Base-by-base conservation (phyloP, 2,329 filamentous ascomycete species). In the Fusarium sp. region DNA sequence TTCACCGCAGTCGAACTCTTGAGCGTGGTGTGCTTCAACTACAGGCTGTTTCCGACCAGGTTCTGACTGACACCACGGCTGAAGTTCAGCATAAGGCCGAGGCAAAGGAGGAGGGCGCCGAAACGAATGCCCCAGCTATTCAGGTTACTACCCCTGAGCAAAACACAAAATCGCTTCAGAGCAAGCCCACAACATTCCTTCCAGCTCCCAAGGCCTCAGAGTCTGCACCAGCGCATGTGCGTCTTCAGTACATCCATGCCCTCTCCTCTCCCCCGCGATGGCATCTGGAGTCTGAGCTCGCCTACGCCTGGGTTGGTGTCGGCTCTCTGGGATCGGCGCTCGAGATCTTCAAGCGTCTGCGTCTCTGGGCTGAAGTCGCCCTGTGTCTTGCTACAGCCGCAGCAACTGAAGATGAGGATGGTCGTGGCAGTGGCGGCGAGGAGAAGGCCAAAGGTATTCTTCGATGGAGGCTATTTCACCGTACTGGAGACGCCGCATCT, bases 311-410 rank as follows among this genome's bases (percentile, higher is more conserved):
- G 96, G 91, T 94, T 0, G 87, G 89, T 51, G 87, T 97, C 3
- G 96, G 96, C 9, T 96, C 93, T 40, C 82, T 99, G 2, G 86
- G 93, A 4, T 97, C 94, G 0, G 96, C 96, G 0, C 86, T 99
- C 1, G 96, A 97, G 65, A 98, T 99, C 65, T 99, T 98, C 80
- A 94, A 97, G 80, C 87, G 96, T 3, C 82, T 99, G 16, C 90
- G 93, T 61, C 90, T 98, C 78, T 98, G 96, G 93, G 92, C 96
- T 1, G 96, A 99, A 80, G 93, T 94, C 4, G 95, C 96, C 0
- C 84, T 99, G 2, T 99, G 96, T 78, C 90, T 93, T 74, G 94
- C 93, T 11, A 85, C 81, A 76, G 84, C 78, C 49, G 87, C 81
- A 18, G 83, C 80, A 56, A 84, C 88, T 0, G 92, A 90, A 0